Base-by-base conservation (phyloP, 768 basidiomycete species). In the Pleurotus sapidus region DNA sequence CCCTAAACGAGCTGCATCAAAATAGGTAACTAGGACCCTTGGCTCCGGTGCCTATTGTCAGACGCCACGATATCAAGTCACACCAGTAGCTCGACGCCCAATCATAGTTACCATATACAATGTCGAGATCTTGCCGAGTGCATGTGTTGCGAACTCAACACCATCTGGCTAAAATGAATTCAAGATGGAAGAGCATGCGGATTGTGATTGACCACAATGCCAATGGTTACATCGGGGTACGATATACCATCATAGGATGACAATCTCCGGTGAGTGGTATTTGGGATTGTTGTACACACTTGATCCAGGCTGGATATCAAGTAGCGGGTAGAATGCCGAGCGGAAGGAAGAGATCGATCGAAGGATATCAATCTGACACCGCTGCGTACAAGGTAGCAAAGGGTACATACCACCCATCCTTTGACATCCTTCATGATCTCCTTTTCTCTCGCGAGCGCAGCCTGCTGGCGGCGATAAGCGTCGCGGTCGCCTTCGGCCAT, bases 401-500 rank as follows among this genome's bases (percentile, higher is more conserved):
- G 57, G 54, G 49, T 43, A 80, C 93, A 70, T 73, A 97, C 95
- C 91, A 92, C 86, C 95, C 95, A 98, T 39, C 85, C 92, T 57
- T 81, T 80, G 50, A 98, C 94, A 64, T 93, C 90, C 73, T 90
- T 92, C 96, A 98, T 98, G 66, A 98, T 93, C 74, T 86, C 90
- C 73, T 77, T 80, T 74, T 98, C 97, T 46, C 93, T 74, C 24
- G 76, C 87, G 55, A 88, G 50, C 49, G 85, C 86, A n/a, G 91
- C 93, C 67, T 87, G 83, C 65, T 87, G 75, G 39, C 92, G 84
- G 59, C 93, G 81, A 77, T 91, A 94, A 56, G 81, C 78, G 70
- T 95, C 93, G 56, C 97, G 88, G 76, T 99, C 96, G 3, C 87
- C 87, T 70, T 99, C 96, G 39, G 96, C 96, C 64, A 95, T 79